Conservation (phyloP, 257 asterid genomes). For the Nicotiana noctiflora region DNA sequence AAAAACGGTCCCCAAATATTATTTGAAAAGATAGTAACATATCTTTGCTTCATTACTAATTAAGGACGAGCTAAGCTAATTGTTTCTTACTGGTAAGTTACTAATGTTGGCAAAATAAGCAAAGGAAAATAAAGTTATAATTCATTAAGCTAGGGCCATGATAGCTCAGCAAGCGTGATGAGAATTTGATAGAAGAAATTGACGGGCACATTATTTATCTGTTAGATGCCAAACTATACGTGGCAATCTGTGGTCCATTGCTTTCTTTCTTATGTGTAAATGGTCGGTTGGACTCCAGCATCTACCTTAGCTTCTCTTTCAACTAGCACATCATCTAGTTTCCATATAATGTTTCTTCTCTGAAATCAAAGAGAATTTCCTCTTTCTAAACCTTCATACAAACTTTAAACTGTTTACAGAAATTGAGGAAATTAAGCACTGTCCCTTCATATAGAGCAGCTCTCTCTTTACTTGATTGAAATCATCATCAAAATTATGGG, state of each 20-base stretch:
- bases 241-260: conserved; percentile 46
- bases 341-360: conserved; percentile 28
- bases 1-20: conserved; percentile 37
- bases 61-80: neutral
- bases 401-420: neutral
- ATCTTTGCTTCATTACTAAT: neutral
- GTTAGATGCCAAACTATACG: conserved; percentile 38
- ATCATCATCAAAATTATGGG: no score
- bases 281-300: conserved; percentile 55
- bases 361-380: conserved; percentile 23
- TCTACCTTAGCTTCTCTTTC: conserved; percentile 24
- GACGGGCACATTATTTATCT: conserved; percentile 25
- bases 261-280: conserved; percentile 32
- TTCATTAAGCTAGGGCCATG: conserved; percentile 2
- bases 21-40: no score
- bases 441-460: neutral
- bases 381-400: conserved; percentile 14
- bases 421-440: neutral
- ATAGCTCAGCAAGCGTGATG: conserved; percentile 22
- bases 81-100: conserved; percentile 2
- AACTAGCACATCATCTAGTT: conserved; percentile 14
- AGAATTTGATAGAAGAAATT: conserved; percentile 32
- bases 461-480: neutral
- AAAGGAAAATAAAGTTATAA: neutral
- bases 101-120: neutral